Conservation (phyloP, 768 basidiomycete species). For the Naganishia friedmannii region DNA sequence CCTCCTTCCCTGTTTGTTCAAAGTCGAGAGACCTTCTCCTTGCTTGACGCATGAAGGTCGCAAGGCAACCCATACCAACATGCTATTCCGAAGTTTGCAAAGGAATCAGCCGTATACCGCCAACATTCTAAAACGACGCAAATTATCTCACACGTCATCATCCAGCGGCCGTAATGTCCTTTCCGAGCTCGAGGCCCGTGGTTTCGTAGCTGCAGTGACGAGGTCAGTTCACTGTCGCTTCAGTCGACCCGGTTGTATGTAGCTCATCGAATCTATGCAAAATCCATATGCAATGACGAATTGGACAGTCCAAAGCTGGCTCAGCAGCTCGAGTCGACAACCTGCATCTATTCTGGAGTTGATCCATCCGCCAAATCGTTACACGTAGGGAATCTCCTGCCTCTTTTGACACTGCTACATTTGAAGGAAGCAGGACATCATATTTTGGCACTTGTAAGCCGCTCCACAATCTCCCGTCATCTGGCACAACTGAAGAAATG, state of each 20-base stretch:
- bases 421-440: slow-evolving; percentile 82
- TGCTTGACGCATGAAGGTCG: background rate
- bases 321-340: slow-evolving; percentile 38
- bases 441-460: slow-evolving; percentile 74
- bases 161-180: slow-evolving; percentile 29
- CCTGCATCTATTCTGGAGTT: slow-evolving; percentile 75
- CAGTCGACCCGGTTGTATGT: background rate
- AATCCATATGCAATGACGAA: background rate
- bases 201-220: slow-evolving; percentile 49
- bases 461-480: background rate
- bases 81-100: background rate
- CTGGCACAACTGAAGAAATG: background rate
- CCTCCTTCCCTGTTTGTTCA: background rate
- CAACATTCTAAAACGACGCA: background rate
- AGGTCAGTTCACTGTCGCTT: slow-evolving; percentile 36
- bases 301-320: slow-evolving; percentile 21
- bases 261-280: background rate
- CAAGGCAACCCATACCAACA: background rate
- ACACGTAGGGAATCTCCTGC: slow-evolving; percentile 90
- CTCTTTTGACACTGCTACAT: slow-evolving; percentile 79
- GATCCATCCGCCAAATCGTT: slow-evolving; percentile 88
- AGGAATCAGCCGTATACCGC: background rate
- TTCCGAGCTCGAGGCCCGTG: slow-evolving; percentile 43
- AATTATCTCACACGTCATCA: background rate
- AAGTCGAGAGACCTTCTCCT: background rate